phyloP scores from a whole-genome alignment of 75 land plant species.

The Ceratopteris richardii region DNA sequence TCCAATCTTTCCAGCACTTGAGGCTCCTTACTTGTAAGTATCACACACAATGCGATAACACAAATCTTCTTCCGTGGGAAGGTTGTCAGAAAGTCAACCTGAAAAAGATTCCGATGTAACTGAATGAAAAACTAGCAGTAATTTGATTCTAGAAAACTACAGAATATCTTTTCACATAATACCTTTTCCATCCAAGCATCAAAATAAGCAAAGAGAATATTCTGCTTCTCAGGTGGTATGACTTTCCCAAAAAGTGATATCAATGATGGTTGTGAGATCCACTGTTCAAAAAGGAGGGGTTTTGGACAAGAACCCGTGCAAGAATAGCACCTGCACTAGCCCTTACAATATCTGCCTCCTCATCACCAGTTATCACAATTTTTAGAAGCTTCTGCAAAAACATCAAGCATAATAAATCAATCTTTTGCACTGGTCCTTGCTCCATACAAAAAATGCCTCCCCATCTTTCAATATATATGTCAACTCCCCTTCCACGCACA shows the following conservation, averaged over 20 bases:
- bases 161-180: slow-evolving; percentile 1
- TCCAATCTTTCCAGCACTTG: slow-evolving; percentile 92
- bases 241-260: slow-evolving; percentile 45
- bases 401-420: too few species aligned
- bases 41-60: slow-evolving; percentile 76
- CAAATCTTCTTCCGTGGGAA: slow-evolving; percentile 50
- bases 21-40: slow-evolving; percentile 73
- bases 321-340: slow-evolving; percentile 82
- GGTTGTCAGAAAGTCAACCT: slow-evolving; percentile 77
- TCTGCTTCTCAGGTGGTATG: slow-evolving; percentile 43
- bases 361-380: slow-evolving; percentile 66
- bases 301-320: slow-evolving; percentile 91
- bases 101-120: slow-evolving; percentile 1
- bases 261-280: slow-evolving; percentile 70
- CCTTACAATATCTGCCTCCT: slow-evolving; percentile 70
- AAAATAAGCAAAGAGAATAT: slow-evolving; percentile 64
- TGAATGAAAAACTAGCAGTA: too few species aligned
- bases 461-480: too few species aligned
- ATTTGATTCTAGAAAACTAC: background rate
- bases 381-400: slow-evolving; percentile 60
- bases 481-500: too few species aligned
- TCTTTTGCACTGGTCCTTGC: too few species aligned
- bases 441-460: too few species aligned
- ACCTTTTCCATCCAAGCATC: slow-evolving; percentile 99
- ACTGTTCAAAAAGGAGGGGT: slow-evolving; percentile 78